Base-by-base conservation (phyloP, 345 rosid genomes). In the Arabidopsis arenosa region DNA sequence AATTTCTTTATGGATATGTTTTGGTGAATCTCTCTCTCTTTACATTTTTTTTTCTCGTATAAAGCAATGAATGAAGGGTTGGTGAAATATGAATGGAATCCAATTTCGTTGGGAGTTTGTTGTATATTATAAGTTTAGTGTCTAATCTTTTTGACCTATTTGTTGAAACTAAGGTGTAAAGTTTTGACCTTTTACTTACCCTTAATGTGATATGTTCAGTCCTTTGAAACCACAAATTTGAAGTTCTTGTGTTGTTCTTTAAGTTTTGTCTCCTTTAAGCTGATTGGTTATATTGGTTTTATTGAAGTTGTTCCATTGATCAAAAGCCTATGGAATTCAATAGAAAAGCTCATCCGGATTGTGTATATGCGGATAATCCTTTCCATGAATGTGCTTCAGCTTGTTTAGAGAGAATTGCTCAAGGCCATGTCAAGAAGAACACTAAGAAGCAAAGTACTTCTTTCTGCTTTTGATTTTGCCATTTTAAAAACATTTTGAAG, bases 361-460 rank as follows among this genome's bases (percentile, higher is more conserved):
- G 81, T 5, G 65, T 61, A n/a, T 78, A 78, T 45, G 21, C 70
- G 8, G 77, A 49, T 8, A 78, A 78, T 59, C 81, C 81, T 60
- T 78, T 72, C 18, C 81, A 78, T 53, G 81, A 78, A 67, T 78
- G 81, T 73, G 78, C 81, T 60, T 52, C 78, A 15, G 74, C 78
- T 52, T 78, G 81, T 78, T 67, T 78, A 61, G 81, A 78, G 74
- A 73, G 32, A 67, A 78, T 78, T 53, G 59, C 81, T 72, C 81
- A 78, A 72, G 81, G 81, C 57, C 78, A 73, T 67, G 81, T 7
- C 57, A 78, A 67, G 74, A 78, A 73, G 69, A 44, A n/a, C 30
- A 53, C 74, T 48, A 78, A 78, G 74, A 78, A 78, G 39, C 78
- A 53, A 62, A 43, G 81, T 78, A 43, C 0, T 7, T 13, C 1